A percentile compares a stretch with the other conserved stretches of the same genome.
Evolutionary conservation across 2,329 filamentous ascomycete species (phyloP).

Genomic region (Colletotrichum tamarilloi): DNA sequence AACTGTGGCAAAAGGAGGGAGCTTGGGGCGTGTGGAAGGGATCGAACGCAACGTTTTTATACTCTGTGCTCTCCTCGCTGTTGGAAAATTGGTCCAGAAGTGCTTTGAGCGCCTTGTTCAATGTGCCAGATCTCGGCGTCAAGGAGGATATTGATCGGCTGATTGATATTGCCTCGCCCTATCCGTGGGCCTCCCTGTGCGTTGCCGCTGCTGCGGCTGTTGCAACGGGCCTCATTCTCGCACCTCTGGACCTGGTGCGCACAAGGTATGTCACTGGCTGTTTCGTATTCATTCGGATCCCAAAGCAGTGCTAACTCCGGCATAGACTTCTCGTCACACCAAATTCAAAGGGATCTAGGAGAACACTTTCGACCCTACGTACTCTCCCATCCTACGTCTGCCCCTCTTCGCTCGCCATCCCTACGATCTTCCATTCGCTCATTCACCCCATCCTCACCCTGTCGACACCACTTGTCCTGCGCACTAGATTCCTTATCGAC

Average conservation of each 20-base stretch:
- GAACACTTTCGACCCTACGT: constrained; percentile 81
- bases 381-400: constrained; percentile 82
- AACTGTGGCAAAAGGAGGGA: constrained; percentile 90
- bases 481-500: constrained; percentile 86
- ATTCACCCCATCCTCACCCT: constrained; percentile 85
- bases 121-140: constrained; percentile 85
- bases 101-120: constrained; percentile 89
- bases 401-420: constrained; percentile 76
- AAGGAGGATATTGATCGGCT: constrained; percentile 83
- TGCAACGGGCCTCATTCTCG: constrained; percentile 82
- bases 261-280: constrained; percentile 67
- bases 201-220: constrained; percentile 74
- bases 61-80: constrained; percentile 86
- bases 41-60: constrained; percentile 92
- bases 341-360: constrained; percentile 77
- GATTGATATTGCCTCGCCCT: constrained; percentile 78
- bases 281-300: neutral
- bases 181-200: constrained; percentile 82
- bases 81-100: constrained; percentile 93
- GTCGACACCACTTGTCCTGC: constrained; percentile 85
- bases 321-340: constrained; percentile 84
- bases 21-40: constrained; percentile 95
- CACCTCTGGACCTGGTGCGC: constrained; percentile 89
- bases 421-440: constrained; percentile 88
- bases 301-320: constrained; percentile 41